A percentile compares a stretch with the other conserved stretches of the same genome.
Conservation (phyloP, 495 filamentous ascomycete species). For the Baudoinia panamericana region DNA sequence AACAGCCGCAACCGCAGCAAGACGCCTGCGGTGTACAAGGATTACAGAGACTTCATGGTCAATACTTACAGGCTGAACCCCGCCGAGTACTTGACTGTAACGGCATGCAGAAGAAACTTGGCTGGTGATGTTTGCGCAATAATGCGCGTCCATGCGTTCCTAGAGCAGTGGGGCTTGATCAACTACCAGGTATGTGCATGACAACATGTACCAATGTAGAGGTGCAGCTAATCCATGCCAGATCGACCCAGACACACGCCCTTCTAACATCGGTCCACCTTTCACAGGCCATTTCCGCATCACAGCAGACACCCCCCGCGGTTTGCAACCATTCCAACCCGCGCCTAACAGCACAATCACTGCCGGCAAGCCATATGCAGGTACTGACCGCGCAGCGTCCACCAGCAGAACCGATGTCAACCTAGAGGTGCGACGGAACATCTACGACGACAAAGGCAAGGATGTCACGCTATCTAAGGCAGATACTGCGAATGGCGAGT, state of each 20-base stretch:
- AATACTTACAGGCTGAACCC: slow-evolving; percentile 96
- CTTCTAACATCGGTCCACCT: slow-evolving; percentile 88
- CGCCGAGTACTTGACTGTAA: slow-evolving; percentile 90
- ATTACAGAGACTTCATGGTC: slow-evolving; percentile 99
- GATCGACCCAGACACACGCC: slow-evolving; percentile 91
- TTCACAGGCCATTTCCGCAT: slow-evolving; percentile 96
- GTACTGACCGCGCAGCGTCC: slow-evolving; percentile 64
- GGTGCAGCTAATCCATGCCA: slow-evolving; percentile 29
- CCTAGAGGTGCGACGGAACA: slow-evolving; percentile 81
- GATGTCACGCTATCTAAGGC: slow-evolving; percentile 43
- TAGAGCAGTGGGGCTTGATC: slow-evolving; percentile 98
- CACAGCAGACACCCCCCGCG: slow-evolving; percentile 85
- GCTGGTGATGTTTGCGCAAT: slow-evolving; percentile 97
- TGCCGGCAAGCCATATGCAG: slow-evolving; percentile 55
- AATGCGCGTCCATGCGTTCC: slow-evolving; percentile 93
- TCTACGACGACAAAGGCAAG: slow-evolving; percentile 87
- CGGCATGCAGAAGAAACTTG: slow-evolving; percentile 89
- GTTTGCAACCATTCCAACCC: slow-evolving; percentile 88
- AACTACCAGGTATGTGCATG: slow-evolving; percentile 79
- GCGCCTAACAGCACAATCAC: slow-evolving; percentile 61
- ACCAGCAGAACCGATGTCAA: slow-evolving; percentile 66
- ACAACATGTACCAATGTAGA: not conserved
- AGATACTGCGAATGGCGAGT: slow-evolving; percentile 37
- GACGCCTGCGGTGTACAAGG: slow-evolving; percentile 92
- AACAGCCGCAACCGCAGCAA: slow-evolving; percentile 96